These are phyloP conservation scores for Myrica gale DNA, from an alignment of 306 rosid genomes.

Conservation along the genomic window DNA sequence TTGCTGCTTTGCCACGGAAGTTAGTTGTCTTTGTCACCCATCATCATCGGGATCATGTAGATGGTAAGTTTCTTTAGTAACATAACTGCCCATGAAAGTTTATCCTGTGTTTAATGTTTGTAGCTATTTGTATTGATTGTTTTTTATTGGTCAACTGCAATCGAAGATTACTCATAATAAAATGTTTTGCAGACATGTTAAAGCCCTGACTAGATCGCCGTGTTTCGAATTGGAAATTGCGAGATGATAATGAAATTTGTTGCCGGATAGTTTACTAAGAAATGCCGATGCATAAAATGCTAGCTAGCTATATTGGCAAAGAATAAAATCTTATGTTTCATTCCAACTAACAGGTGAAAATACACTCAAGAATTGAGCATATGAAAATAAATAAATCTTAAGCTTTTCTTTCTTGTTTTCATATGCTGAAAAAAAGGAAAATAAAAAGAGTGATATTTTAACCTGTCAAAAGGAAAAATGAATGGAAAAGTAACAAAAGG, in stretches of 20 bases:
- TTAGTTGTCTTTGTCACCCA: constrained; percentile 81
- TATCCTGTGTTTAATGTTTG: constrained; percentile 9
- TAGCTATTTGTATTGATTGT: neutral
- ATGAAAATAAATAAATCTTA: neutral
- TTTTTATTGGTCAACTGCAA: neutral
- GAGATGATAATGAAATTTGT: neutral
- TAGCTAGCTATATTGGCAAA: no score
- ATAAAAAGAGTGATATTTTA: neutral
- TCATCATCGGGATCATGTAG: constrained; percentile 83
- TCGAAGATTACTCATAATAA: neutral
- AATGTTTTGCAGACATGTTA: neutral
- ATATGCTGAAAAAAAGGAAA: neutral
- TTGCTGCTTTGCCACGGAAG: constrained; percentile 71
- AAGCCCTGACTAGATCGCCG: neutral
- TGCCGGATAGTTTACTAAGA: neutral
- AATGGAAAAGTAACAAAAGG: neutral
- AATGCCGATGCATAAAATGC: neutral
- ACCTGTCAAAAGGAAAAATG: neutral
- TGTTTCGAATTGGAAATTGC: neutral
- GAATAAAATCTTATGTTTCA: neutral
- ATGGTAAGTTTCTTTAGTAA: constrained; percentile 51
- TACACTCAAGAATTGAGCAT: neutral
- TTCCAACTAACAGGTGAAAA: neutral
- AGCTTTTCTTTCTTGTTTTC: neutral
- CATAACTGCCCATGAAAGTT: neutral